These are phyloP conservation scores for Linderniella brevidens DNA, from an alignment of 257 asterid genomes.

Conservation along the genomic window DNA sequence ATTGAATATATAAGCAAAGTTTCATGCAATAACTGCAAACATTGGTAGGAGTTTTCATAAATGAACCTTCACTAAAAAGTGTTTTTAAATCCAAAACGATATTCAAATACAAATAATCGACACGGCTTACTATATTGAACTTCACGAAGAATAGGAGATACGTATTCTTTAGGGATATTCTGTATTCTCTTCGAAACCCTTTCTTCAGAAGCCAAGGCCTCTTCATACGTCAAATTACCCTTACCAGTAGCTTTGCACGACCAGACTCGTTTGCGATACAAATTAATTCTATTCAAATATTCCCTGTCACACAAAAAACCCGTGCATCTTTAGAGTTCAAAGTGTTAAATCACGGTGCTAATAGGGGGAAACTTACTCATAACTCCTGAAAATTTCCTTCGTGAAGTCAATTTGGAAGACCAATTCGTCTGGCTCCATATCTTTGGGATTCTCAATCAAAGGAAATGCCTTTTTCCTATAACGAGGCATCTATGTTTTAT, in stretches of 20 bases:
- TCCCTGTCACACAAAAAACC: slow-evolving; percentile 35
- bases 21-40: too few species aligned
- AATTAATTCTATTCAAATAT: slow-evolving; percentile 60
- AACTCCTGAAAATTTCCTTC: slow-evolving; percentile 77
- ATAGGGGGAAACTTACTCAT: slow-evolving; percentile 25
- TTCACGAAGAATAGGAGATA: slow-evolving; percentile 51
- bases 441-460: slow-evolving; percentile 50
- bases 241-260: slow-evolving; percentile 86
- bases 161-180: slow-evolving; percentile 44
- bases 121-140: slow-evolving; percentile 67
- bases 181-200: slow-evolving; percentile 42
- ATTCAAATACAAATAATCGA: too few species aligned
- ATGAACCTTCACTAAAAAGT: too few species aligned
- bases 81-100: too few species aligned
- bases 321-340: slow-evolving; percentile 1
- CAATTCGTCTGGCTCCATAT: slow-evolving; percentile 56
- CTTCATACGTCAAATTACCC: slow-evolving; percentile 73
- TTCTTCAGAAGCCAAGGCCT: slow-evolving; percentile 75
- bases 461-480: slow-evolving; percentile 55
- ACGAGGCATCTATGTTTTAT: slow-evolving; percentile 47
- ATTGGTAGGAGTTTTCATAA: too few species aligned
- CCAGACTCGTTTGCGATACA: slow-evolving; percentile 69
- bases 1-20: not conserved
- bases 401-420: slow-evolving; percentile 75
- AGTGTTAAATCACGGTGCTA: not conserved